A percentile compares a stretch with the other conserved stretches of the same genome.
These are phyloP conservation scores for Citrullus amarus DNA, from an alignment of 306 rosid species.

Conservation along the genomic window DNA sequence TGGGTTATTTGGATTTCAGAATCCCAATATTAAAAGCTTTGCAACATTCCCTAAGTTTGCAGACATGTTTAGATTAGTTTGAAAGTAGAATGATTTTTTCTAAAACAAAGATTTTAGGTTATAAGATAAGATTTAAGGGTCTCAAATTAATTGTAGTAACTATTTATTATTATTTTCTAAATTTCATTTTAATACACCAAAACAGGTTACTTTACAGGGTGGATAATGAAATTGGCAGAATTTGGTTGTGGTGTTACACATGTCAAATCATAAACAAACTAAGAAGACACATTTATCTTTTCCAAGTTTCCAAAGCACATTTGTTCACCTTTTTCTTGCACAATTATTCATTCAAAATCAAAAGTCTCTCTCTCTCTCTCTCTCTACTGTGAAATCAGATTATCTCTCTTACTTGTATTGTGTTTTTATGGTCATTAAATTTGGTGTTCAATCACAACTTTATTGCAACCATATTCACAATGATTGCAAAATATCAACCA, in stretches of 20 bases:
- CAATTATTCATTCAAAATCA: background rate
- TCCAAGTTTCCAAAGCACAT: background rate
- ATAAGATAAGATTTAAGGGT: background rate
- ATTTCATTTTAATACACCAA: background rate
- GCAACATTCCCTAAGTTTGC: background rate
- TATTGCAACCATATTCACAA: background rate
- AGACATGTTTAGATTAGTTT: background rate
- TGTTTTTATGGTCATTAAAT: background rate
- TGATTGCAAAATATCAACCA: background rate
- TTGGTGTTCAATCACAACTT: background rate
- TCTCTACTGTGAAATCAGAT: background rate
- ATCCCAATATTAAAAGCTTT: background rate
- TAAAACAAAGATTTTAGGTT: background rate
- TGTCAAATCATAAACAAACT: slow-evolving; percentile 1
- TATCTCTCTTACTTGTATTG: background rate
- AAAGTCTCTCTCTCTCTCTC: background rate
- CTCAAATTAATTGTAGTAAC: background rate
- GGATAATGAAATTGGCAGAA: slow-evolving; percentile 6
- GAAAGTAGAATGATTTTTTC: background rate
- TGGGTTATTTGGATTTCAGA: background rate
- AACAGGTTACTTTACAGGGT: background rate
- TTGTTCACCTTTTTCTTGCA: background rate
- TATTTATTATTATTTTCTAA: background rate
- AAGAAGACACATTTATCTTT: background rate
- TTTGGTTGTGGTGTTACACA: background rate